These are phyloP conservation scores for Neonectria magnoliae DNA, from an alignment of 2,329 filamentous ascomycete species.

Conservation along the genomic window DNA sequence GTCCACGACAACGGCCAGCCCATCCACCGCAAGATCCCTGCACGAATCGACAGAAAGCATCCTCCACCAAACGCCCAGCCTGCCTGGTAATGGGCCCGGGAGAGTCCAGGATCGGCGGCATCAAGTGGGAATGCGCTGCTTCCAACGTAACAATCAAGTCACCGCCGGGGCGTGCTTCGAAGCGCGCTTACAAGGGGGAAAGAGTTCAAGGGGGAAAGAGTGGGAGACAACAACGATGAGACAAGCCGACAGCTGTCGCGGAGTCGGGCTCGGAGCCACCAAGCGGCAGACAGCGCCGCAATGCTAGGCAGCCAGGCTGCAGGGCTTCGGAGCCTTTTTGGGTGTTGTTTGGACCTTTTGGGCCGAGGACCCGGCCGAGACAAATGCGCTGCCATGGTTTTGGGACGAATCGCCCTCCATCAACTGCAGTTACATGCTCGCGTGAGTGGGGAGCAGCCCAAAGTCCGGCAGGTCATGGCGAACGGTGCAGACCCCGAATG, in stretches of 20 bases:
- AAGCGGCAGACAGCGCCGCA: not conserved
- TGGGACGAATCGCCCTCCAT: slow-evolving; percentile 12
- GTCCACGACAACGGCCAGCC: not conserved
- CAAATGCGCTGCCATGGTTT: slow-evolving; percentile 28
- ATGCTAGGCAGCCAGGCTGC: not conserved
- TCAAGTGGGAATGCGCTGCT: not conserved
- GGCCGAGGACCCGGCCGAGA: slow-evolving; percentile 29
- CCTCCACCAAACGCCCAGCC: slow-evolving; percentile 6
- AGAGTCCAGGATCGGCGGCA: slow-evolving; percentile 14
- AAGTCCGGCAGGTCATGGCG: slow-evolving; percentile 4
- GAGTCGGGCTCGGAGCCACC: slow-evolving; percentile 7
- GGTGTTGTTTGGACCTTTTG: slow-evolving; percentile 15
- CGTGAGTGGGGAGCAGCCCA: slow-evolving; percentile 25
- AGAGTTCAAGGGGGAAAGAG: slow-evolving; percentile 15
- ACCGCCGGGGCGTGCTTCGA: slow-evolving; percentile 4
- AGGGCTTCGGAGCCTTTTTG: slow-evolving; percentile 4
- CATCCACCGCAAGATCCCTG: slow-evolving; percentile 6
- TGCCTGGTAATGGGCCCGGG: slow-evolving; percentile 3
- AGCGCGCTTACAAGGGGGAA: slow-evolving; percentile 6
- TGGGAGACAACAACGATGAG: slow-evolving; percentile 19
- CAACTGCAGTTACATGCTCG: slow-evolving; percentile 3
- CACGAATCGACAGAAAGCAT: slow-evolving; percentile 6
- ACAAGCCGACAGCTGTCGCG: not conserved
- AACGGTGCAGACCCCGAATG: slow-evolving; percentile 4
- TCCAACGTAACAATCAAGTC: not conserved